phyloP scores from a whole-genome alignment of 1,139 yeast genomes.

The Geotrichum aggregatum region DNA sequence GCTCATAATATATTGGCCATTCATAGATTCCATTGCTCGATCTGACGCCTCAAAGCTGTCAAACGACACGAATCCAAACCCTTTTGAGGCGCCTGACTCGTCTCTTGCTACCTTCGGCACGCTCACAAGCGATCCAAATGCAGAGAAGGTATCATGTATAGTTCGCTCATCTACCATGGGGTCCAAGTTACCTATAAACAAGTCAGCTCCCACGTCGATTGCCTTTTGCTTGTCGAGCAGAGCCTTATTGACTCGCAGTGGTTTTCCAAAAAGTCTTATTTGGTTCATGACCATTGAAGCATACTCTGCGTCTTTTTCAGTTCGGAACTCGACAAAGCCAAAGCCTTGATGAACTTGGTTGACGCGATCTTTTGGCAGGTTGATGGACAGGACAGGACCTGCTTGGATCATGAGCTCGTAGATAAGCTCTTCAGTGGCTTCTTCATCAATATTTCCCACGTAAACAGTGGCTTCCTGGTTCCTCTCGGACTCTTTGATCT shows the following conservation, averaged over 20 bases:
- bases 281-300: slow-evolving; percentile 60
- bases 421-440: slow-evolving; percentile 58
- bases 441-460: slow-evolving; percentile 77
- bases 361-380: slow-evolving; percentile 77
- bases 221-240: slow-evolving; percentile 38
- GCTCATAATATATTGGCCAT: slow-evolving; percentile 68
- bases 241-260: slow-evolving; percentile 56
- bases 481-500: slow-evolving; percentile 34
- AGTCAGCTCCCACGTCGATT: slow-evolving; percentile 64
- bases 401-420: slow-evolving; percentile 83
- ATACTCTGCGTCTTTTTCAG: slow-evolving; percentile 64
- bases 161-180: slow-evolving; percentile 62
- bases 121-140: slow-evolving; percentile 60
- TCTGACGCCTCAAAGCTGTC: slow-evolving; percentile 69
- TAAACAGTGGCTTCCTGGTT: slow-evolving; percentile 69
- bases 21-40: slow-evolving; percentile 62
- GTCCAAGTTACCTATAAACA: slow-evolving; percentile 70
- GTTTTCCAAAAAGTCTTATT: slow-evolving; percentile 59
- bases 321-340: slow-evolving; percentile 76
- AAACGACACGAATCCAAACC: slow-evolving; percentile 61
- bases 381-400: slow-evolving; percentile 68
- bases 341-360: slow-evolving; percentile 73
- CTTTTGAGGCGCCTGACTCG: slow-evolving; percentile 51
- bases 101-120: slow-evolving; percentile 56
- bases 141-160: slow-evolving; percentile 57